Evolutionary conservation across 305 asterid genomes (phyloP).

Genomic region (Coffea humblotiana): DNA sequence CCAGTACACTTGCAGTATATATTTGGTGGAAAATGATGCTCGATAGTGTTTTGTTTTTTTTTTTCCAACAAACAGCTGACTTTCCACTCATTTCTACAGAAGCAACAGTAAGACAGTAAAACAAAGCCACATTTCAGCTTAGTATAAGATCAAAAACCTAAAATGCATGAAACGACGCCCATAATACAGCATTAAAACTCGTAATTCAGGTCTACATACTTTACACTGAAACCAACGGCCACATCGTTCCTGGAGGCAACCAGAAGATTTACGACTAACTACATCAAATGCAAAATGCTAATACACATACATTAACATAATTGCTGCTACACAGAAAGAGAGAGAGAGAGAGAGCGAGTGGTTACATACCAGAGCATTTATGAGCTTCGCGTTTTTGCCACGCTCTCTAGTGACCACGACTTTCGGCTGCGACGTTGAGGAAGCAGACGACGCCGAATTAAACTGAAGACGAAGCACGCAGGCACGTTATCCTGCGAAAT

Average conservation of each 20-base stretch:
- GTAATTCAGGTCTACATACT: not conserved
- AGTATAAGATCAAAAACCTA: constrained; percentile 31
- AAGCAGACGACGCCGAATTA: constrained; percentile 22
- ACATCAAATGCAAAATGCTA: not conserved
- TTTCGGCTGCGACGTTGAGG: constrained; percentile 33
- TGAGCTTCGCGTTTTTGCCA: constrained; percentile 71
- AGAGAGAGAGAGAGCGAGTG: not conserved
- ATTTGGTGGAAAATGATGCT: not conserved
- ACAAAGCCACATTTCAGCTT: constrained; percentile 10
- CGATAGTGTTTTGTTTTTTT: not conserved
- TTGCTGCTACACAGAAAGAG: not conserved
- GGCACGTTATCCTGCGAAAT: constrained; percentile 9
- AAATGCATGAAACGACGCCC: not conserved
- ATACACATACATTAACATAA: not conserved
- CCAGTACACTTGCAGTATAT: not conserved
- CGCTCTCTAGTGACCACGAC: constrained; percentile 85
- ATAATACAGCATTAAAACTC: not conserved
- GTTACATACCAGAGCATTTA: constrained; percentile 54
- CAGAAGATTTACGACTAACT: constrained; percentile 1
- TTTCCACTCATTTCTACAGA: not conserved
- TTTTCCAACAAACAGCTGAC: too few relatives aligned
- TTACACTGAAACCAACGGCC: not conserved
- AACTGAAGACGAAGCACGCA: constrained; percentile 29
- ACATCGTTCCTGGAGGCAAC: not conserved
- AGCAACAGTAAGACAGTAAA: not conserved